Evolutionary conservation across 345 rosid genomes (phyloP).

Genomic region (Erodium maritimum): DNA sequence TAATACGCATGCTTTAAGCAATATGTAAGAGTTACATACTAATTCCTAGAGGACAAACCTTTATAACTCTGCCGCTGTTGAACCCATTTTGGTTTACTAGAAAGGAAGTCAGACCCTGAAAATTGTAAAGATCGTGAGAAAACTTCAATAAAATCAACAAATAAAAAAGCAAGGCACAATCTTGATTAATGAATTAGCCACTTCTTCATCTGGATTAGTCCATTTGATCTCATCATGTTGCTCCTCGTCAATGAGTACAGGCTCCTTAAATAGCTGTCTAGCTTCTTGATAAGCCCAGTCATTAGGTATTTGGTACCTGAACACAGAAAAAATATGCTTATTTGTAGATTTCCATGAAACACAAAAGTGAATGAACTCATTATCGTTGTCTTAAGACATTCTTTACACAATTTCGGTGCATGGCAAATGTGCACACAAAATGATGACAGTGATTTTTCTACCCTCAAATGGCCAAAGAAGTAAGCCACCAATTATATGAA

Average conservation of each 20-base stretch:
- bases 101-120: constrained; percentile 23
- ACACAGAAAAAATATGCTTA: not conserved
- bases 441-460: too few relatives aligned
- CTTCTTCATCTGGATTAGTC: constrained; percentile 87
- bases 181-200: constrained; percentile 11
- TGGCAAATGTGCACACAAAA: too few relatives aligned
- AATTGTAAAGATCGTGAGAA: not conserved
- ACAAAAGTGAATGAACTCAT: not conserved
- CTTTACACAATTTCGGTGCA: too few relatives aligned
- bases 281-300: not conserved
- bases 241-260: constrained; percentile 45
- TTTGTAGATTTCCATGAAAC: too few relatives aligned
- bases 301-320: not conserved
- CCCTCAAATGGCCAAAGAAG: too few relatives aligned
- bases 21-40: not conserved
- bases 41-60: constrained; percentile 28
- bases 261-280: constrained; percentile 71
- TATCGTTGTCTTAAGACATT: not conserved
- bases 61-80: constrained; percentile 67
- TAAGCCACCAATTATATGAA: too few relatives aligned
- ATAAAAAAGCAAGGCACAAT: constrained; percentile 1
- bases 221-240: constrained; percentile 76
- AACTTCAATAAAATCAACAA: not conserved
- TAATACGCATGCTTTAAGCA: not conserved
- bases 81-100: constrained; percentile 91